A percentile compares a stretch with the other conserved stretches of the same genome.
phyloP scores from a whole-genome alignment of 1,139 yeast genomes.

The Protomyces gravidus region DNA sequence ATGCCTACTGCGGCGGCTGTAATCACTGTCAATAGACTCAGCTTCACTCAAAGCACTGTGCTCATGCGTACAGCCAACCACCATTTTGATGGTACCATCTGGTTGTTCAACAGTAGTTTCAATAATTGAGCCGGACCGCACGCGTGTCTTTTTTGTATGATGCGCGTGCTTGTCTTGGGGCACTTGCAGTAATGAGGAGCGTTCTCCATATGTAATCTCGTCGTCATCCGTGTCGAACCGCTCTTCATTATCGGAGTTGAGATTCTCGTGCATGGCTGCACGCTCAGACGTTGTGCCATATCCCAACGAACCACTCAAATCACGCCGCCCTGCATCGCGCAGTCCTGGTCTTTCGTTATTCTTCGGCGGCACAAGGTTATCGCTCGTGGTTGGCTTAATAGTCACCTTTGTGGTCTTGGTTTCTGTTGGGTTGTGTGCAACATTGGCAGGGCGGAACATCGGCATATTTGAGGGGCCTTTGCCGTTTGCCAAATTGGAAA shows the following conservation, averaged over 20 bases:
- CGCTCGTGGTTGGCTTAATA: slow-evolving; percentile 16
- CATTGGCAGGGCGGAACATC: slow-evolving; percentile 20
- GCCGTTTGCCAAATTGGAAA: background rate
- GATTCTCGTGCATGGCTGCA: slow-evolving; percentile 23
- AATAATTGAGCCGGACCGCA: slow-evolving; percentile 21
- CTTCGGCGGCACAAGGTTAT: background rate
- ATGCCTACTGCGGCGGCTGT: background rate
- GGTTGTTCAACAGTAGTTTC: slow-evolving; percentile 21
- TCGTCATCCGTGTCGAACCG: background rate
- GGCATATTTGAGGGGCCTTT: background rate
- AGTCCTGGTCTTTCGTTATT: slow-evolving; percentile 13
- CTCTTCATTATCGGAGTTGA: background rate
- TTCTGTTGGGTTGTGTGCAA: slow-evolving; percentile 22
- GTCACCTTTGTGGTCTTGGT: slow-evolving; percentile 21
- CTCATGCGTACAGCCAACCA: slow-evolving; percentile 18
- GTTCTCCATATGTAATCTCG: background rate
- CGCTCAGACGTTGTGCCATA: slow-evolving; percentile 16
- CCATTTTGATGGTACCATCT: slow-evolving; percentile 23
- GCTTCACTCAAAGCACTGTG: slow-evolving; percentile 16
- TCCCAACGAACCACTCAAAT: slow-evolving; percentile 6
- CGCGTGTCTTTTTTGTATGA: slow-evolving; percentile 3
- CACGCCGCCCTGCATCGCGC: slow-evolving; percentile 22
- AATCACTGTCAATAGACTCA: slow-evolving; percentile 14
- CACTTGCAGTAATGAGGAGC: background rate
- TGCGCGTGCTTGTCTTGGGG: background rate